These are phyloP conservation scores for Ophiognomonia clavigignenti-juglandacearum DNA, from an alignment of 2,329 filamentous ascomycete species.

Conservation along the genomic window DNA sequence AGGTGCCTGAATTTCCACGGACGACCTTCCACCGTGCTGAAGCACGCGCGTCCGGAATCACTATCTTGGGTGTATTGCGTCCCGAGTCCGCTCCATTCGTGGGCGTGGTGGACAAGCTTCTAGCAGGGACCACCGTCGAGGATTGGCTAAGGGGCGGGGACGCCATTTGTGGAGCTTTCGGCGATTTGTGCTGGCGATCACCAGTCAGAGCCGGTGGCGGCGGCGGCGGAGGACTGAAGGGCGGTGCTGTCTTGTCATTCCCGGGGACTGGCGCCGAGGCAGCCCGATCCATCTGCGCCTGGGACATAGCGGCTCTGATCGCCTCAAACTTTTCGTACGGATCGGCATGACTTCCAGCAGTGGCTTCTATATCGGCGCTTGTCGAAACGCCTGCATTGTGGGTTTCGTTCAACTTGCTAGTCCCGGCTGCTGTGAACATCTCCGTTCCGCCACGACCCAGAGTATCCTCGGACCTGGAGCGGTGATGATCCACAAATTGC, in stretches of 20 bases:
- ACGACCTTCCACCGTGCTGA: slow-evolving; percentile 4
- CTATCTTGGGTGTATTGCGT: slow-evolving; percentile 9
- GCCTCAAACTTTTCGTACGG: slow-evolving; percentile 10
- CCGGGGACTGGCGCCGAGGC: slow-evolving; percentile 7
- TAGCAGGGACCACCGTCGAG: slow-evolving; percentile 3
- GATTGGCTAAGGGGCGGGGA: slow-evolving; percentile 9
- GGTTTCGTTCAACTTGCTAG: background rate
- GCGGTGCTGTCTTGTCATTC: background rate
- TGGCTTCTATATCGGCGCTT: background rate
- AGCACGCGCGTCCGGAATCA: background rate
- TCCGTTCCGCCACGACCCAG: background rate
- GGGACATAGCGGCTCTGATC: slow-evolving; percentile 12
- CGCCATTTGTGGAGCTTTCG: slow-evolving; percentile 1
- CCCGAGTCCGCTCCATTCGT: background rate
- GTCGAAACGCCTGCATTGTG: slow-evolving; percentile 3
- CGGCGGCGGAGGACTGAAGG: background rate
- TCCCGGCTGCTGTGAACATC: background rate
- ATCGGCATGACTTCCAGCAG: background rate
- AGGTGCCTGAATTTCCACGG: background rate
- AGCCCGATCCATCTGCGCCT: background rate
- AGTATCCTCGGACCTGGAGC: slow-evolving; percentile 10
- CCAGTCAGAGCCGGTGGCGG: background rate
- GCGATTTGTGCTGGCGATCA: background rate
- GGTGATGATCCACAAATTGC: slow-evolving; percentile 5
- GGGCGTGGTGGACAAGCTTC: slow-evolving; percentile 14